These are phyloP conservation scores for Trametes hirsuta DNA, from an alignment of 1,284 basidiomycete genomes.

Conservation along the genomic window DNA sequence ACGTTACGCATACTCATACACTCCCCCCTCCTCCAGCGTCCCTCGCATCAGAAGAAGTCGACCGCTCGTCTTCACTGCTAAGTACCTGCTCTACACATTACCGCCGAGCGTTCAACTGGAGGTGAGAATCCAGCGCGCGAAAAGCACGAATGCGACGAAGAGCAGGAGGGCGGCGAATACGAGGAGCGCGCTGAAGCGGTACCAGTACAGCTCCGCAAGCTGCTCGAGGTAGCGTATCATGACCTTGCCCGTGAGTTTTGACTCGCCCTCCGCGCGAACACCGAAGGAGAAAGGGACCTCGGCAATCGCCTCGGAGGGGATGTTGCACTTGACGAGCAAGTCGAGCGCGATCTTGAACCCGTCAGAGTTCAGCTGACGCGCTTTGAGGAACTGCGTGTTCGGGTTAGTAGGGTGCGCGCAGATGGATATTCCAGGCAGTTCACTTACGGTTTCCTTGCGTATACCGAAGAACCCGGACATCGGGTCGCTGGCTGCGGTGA, in stretches of 20 bases:
- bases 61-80: not conserved
- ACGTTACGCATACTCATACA: constrained; percentile 25
- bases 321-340: constrained; percentile 37
- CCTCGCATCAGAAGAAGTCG: not conserved
- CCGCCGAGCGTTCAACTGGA: constrained; percentile 17
- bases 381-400: constrained; percentile 35
- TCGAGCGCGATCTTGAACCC: constrained; percentile 42
- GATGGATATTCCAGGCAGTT: not conserved
- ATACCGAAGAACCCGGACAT: constrained; percentile 52
- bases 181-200: constrained; percentile 31
- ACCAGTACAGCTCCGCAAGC: constrained; percentile 40
- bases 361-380: constrained; percentile 33
- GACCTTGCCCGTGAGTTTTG: constrained; percentile 38
- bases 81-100: constrained; percentile 19
- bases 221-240: constrained; percentile 39
- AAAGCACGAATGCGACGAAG: constrained; percentile 17
- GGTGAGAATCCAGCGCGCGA: constrained; percentile 17
- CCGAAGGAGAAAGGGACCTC: constrained; percentile 40
- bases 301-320: constrained; percentile 34
- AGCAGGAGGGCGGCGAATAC: constrained; percentile 24
- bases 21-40: not conserved
- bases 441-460: constrained; percentile 40
- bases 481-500: constrained; percentile 46
- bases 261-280: constrained; percentile 37
- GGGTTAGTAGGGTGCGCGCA: not conserved